Evolutionary conservation across 768 basidiomycete species (phyloP).

Genomic region (Mycena latifolia): DNA sequence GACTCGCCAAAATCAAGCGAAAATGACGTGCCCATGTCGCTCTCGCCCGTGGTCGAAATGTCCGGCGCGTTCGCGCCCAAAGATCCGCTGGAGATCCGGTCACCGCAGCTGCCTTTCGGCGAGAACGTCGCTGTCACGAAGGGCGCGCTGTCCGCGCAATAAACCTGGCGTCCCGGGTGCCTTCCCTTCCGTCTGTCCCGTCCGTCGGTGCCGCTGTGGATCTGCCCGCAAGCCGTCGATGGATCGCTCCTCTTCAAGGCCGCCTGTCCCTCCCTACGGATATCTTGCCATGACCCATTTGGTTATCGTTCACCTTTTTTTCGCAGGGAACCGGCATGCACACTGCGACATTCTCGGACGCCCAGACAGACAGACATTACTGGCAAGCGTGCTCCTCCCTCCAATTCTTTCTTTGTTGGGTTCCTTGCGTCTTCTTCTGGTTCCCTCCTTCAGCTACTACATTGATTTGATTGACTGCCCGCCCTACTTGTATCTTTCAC

Average conservation of each 20-base stretch:
- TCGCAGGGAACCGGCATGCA: constrained; percentile 20
- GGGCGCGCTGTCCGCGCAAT: constrained; percentile 40
- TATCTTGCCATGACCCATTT: constrained; percentile 31
- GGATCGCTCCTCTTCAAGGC: constrained; percentile 23
- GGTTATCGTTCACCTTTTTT: constrained; percentile 32
- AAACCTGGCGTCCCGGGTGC: constrained; percentile 26
- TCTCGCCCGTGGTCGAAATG: constrained; percentile 36
- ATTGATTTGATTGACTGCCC: constrained; percentile 1
- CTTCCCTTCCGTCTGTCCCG: constrained; percentile 10
- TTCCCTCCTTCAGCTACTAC: constrained; percentile 26
- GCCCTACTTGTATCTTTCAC: constrained; percentile 31
- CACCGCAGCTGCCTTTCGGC: constrained; percentile 56
- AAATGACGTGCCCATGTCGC: constrained; percentile 43
- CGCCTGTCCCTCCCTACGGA: constrained; percentile 9
- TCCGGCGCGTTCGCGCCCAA: constrained; percentile 49
- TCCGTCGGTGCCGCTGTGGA: constrained; percentile 9
- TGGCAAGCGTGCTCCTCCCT: constrained; percentile 30
- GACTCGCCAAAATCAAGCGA: constrained; percentile 45
- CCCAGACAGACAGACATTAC: no score
- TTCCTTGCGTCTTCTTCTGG: constrained; percentile 8
- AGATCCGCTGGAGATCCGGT: constrained; percentile 51
- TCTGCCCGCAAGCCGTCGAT: constrained; percentile 24
- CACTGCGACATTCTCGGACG: constrained; percentile 17
- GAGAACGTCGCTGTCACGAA: constrained; percentile 57
- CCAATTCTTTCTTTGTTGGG: constrained; percentile 30